Evolutionary conservation across 441 rosid species (phyloP), one percentile per base, ranked within the genome.

Genomic region (Pelargonium australe): DNA sequence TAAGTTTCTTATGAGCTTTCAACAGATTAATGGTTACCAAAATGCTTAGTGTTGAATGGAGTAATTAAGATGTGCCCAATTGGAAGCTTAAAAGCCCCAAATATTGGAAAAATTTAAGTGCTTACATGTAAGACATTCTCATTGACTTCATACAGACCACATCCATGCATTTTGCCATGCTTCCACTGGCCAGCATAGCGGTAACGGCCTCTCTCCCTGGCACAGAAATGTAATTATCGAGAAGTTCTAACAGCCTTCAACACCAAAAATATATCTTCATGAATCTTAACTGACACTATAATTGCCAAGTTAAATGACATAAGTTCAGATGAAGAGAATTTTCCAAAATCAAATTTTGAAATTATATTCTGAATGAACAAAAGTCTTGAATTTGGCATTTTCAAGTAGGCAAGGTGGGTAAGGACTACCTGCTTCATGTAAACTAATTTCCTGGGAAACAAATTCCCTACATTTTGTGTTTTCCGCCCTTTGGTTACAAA

Each of bases 141-240:
- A 40, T 92, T 88, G 78, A 92, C 84, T 80, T 86, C 91, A 73
- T 92, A 92, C 58, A 88, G 81, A 72, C 95, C 98, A 77, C 96
- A 92, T 25, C 96, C 96, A 81, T 92, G 98, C 91, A 92, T 83
- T 77, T 91, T 83, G 28, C 92, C 89, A 70, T 86, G 96, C 90
- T 92, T 92, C 98, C 96, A 92, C 75, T 92, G 85, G 63, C 98
- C 96, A 80, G 95, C 93, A 80, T 92, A 92, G 61, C 96, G 88
- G 68, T 92, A 92, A 44, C 96, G 85, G 66, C 98, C 96, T 81
- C 84, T 88, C 82, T 88, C 95, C 84, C 98, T 92, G 78, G 64
- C 73, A 78, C 4, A 71, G 71, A 77, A 66, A 61, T n/a, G 64
- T 16, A 28, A 71, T 57, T 31, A 76, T 66, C 65, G 67, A 76